Percentiles rank a stretch among this genome's conserved stretches.
Evolutionary conservation across 768 basidiomycete species (phyloP).

Genomic region (Asterophora lycoperdoides): DNA sequence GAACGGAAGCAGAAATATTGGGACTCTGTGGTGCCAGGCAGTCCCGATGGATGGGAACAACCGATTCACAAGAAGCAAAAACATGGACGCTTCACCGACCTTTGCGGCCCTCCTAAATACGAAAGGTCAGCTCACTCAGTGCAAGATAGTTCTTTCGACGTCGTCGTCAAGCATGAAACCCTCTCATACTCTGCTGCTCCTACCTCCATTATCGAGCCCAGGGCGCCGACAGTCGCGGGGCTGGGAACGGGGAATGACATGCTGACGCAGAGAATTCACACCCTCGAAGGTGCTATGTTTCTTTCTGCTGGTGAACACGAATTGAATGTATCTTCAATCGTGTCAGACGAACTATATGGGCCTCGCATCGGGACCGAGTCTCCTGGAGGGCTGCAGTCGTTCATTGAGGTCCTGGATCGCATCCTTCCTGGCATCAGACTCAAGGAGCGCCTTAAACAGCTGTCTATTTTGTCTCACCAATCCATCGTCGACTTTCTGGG

Average conservation of each 20-base stretch:
- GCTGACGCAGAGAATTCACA: constrained; percentile 19
- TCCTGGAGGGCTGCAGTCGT: constrained; percentile 29
- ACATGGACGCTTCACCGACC: constrained; percentile 37
- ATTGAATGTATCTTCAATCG: constrained; percentile 5
- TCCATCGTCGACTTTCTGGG: constrained; percentile 37
- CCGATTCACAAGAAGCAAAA: constrained; percentile 24
- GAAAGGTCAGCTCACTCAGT: constrained; percentile 39
- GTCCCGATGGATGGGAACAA: not conserved
- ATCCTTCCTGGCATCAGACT: constrained; percentile 48
- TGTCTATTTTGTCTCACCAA: constrained; percentile 36
- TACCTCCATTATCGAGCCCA: constrained; percentile 4
- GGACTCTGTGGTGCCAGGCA: constrained; percentile 9
- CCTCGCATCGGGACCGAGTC: constrained; percentile 38
- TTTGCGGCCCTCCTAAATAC: constrained; percentile 39
- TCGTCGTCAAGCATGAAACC: constrained; percentile 34
- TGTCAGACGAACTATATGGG: constrained; percentile 39
- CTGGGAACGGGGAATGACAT: not conserved
- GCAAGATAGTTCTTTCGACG: constrained; percentile 43
- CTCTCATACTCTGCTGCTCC: constrained; percentile 20
- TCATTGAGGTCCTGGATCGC: constrained; percentile 37
- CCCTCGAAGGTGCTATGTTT: constrained; percentile 30
- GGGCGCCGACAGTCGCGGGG: not conserved
- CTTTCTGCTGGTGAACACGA: not conserved
- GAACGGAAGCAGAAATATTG: constrained; percentile 15
- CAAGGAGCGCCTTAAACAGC: constrained; percentile 33